Percentiles rank a stretch among this genome's conserved stretches.
phyloP scores from a whole-genome alignment of 192 early-diverging fungal genomes.

The Rhizoclosmatium sp. region DNA sequence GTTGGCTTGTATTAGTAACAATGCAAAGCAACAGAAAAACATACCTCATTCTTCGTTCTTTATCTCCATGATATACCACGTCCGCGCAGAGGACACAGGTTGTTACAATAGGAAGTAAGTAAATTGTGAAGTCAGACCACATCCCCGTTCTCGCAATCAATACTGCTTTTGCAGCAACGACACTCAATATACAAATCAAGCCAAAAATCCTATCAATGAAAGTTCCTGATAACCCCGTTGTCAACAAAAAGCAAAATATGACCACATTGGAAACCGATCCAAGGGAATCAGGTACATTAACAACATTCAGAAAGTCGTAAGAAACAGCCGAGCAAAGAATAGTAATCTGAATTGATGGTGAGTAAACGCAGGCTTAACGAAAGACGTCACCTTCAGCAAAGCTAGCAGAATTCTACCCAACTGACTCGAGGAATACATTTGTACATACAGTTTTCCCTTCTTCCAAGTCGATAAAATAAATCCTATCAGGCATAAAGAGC shows the following conservation, averaged over 20 bases:
- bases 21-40: background rate
- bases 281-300: background rate
- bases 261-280: constrained; percentile 23
- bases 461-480: constrained; percentile 29
- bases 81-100: constrained; percentile 19
- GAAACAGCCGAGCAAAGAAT: background rate
- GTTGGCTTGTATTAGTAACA: background rate
- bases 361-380: background rate
- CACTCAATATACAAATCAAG: background rate
- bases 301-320: constrained; percentile 13
- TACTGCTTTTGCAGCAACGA: constrained; percentile 5
- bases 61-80: constrained; percentile 23
- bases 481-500: background rate
- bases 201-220: constrained; percentile 14
- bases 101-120: constrained; percentile 29
- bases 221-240: constrained; percentile 37
- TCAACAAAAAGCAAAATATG: constrained; percentile 14
- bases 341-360: background rate
- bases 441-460: background rate
- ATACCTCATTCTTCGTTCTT: constrained; percentile 37
- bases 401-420: background rate
- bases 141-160: background rate
- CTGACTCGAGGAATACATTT: background rate
- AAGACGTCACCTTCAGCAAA: constrained; percentile 7
- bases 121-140: background rate